Evolutionary conservation across 2,329 filamentous ascomycete genomes (phyloP).

Genomic region (Penicillium sclerotiorum): DNA sequence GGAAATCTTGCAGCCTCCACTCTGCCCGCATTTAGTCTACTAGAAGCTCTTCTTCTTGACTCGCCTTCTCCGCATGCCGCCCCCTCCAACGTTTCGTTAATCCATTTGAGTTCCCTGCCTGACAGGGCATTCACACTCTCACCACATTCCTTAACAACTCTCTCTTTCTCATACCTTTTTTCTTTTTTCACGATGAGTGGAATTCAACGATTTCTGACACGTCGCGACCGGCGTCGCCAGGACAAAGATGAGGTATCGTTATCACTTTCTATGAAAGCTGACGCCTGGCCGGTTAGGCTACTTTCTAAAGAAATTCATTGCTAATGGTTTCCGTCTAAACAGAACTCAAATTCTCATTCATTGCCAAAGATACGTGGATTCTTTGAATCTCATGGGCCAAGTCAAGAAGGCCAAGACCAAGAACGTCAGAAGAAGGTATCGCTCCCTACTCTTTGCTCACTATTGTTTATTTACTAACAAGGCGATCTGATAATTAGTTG

Average conservation of each 20-base stretch:
- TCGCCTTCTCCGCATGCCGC: conserved; percentile 28
- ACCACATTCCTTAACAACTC: not conserved
- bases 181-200: conserved; percentile 38
- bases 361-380: conserved; percentile 34
- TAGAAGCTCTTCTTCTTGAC: too few species aligned
- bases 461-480: conserved; percentile 14
- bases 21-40: conserved; percentile 18
- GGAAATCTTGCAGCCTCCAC: conserved; percentile 33
- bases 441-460: not conserved
- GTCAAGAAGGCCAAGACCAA: conserved; percentile 24
- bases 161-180: not conserved
- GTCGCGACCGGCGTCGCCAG: conserved; percentile 40
- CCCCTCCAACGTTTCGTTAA: conserved; percentile 4
- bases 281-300: not conserved
- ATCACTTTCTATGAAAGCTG: not conserved
- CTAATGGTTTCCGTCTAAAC: conserved; percentile 11
- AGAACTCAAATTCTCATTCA: conserved; percentile 29
- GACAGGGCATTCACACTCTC: not conserved
- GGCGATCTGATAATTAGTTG: conserved; percentile 43
- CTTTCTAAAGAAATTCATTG: not conserved
- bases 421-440: conserved; percentile 41
- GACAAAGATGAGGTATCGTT: conserved; percentile 37
- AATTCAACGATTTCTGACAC: conserved; percentile 46
- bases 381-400: conserved; percentile 31
- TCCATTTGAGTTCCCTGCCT: not conserved